These are phyloP conservation scores for Tolypocladium album DNA, from an alignment of 2,329 filamentous ascomycete genomes.

Conservation along the genomic window DNA sequence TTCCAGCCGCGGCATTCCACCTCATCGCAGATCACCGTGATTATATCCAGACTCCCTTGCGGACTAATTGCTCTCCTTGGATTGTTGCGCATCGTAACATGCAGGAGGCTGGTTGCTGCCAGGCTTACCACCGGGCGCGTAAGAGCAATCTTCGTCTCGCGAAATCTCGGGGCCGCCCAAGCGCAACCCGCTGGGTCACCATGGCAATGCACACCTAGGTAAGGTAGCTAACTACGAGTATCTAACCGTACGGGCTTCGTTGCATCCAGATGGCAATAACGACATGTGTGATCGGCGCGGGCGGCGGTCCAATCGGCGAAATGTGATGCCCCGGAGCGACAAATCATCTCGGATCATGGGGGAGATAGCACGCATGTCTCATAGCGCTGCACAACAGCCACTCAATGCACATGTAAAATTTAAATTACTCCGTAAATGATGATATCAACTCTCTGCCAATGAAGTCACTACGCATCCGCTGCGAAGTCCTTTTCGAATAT, in stretches of 20 bases:
- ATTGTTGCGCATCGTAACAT: not conserved
- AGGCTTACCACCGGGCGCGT: not conserved
- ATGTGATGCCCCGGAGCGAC: not conserved
- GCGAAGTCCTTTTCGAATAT: conserved; percentile 16
- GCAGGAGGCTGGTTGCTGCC: not conserved
- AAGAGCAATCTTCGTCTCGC: not conserved
- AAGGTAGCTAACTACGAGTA: not conserved
- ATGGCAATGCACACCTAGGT: not conserved
- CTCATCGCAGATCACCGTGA: not conserved
- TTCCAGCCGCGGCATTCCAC: not conserved
- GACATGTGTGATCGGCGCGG: not conserved
- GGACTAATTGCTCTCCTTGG: not conserved
- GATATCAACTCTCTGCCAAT: not conserved
- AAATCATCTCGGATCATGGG: not conserved
- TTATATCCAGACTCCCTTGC: not conserved
- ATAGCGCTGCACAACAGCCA: not conserved
- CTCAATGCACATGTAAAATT: too few species aligned
- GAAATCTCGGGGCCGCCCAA: not conserved
- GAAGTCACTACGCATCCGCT: not conserved
- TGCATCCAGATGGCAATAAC: not conserved
- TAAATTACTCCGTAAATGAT: too few species aligned
- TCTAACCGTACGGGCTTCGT: not conserved
- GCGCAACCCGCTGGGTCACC: not conserved
- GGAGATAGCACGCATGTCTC: not conserved
- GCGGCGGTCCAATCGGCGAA: not conserved